Evolutionary conservation across 805 yeast genomes (phyloP), one percentile per base, ranked within the genome.

Genomic region (Pichia sporocuriosa): DNA sequence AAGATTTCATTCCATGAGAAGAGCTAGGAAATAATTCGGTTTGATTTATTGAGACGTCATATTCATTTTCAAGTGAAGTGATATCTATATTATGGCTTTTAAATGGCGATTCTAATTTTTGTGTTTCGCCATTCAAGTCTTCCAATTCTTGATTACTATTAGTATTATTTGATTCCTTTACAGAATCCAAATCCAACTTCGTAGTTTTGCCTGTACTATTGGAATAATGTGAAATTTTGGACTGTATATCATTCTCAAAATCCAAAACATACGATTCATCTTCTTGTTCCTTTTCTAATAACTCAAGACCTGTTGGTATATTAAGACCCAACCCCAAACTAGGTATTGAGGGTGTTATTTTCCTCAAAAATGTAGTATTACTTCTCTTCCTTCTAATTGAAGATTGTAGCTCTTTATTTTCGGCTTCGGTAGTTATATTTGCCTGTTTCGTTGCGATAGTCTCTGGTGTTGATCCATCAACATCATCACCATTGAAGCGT

Each of bases 401-500:
- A 12, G n/a, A 5, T 11, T 26, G 30, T 12, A 13, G 3, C n/a
- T 15, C n/a, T 12, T 25, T 16, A 5, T n/a, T 19, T 27, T 12
- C n/a, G n/a, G 20, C 9, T 26, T n/a, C n/a, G n/a, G n/a, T n/a
- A n/a, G n/a, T n/a, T n/a, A n/a, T n/a, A n/a, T n/a, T n/a, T n/a
- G n/a, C n/a, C n/a, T n/a, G n/a, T n/a, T n/a, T n/a, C n/a, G n/a
- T n/a, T n/a, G n/a, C n/a, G n/a, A n/a, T n/a, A n/a, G n/a, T n/a
- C n/a, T n/a, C n/a, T n/a, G n/a, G n/a, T n/a, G n/a, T n/a, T n/a
- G n/a, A n/a, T n/a, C n/a, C n/a, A n/a, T n/a, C 15, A 12, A n/a
- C 6, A 32, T 12, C 12, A 8, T 22, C 32, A 13, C 1, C 4
- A 12, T 47, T 43, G n/a, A 63, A 49, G 39, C 61, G 63, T n/a